Evolutionary conservation across 2,329 filamentous ascomycete genomes (phyloP).

Genomic region (Sarocladium oryzae): DNA sequence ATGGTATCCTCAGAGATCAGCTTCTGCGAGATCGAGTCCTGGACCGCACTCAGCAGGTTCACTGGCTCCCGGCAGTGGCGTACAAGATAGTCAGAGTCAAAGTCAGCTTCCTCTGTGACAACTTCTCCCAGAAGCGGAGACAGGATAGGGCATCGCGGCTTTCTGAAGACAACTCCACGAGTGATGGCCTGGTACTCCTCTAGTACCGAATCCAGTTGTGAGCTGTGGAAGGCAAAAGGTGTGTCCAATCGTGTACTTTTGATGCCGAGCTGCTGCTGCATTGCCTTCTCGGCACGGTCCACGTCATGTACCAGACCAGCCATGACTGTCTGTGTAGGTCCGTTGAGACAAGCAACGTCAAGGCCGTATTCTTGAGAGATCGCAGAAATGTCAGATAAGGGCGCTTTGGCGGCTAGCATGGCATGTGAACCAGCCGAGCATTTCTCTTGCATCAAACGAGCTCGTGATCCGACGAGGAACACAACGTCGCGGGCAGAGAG

Average conservation of each 20-base stretch:
- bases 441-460: constrained; percentile 45
- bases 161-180: constrained; percentile 27
- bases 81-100: constrained; percentile 52
- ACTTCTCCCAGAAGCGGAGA: constrained; percentile 41
- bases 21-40: constrained; percentile 39
- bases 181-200: constrained; percentile 40
- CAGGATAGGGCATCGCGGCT: constrained; percentile 20
- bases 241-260: constrained; percentile 29
- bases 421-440: constrained; percentile 36
- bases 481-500: constrained; percentile 55
- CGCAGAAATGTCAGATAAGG: constrained; percentile 16
- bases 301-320: constrained; percentile 41
- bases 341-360: constrained; percentile 53
- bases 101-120: constrained; percentile 40
- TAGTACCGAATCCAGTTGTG: constrained; percentile 32
- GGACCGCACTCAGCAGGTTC: constrained; percentile 54
- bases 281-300: constrained; percentile 16
- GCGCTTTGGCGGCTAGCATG: constrained; percentile 28
- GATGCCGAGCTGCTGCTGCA: constrained; percentile 11
- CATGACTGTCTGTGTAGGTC: not conserved
- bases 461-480: constrained; percentile 54
- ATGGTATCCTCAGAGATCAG: constrained; percentile 48
- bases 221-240: constrained; percentile 30
- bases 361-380: constrained; percentile 21
- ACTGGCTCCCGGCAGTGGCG: constrained; percentile 57